Base-by-base conservation (phyloP, 345 rosid genomes). In the Aquilaria sinensis region DNA sequence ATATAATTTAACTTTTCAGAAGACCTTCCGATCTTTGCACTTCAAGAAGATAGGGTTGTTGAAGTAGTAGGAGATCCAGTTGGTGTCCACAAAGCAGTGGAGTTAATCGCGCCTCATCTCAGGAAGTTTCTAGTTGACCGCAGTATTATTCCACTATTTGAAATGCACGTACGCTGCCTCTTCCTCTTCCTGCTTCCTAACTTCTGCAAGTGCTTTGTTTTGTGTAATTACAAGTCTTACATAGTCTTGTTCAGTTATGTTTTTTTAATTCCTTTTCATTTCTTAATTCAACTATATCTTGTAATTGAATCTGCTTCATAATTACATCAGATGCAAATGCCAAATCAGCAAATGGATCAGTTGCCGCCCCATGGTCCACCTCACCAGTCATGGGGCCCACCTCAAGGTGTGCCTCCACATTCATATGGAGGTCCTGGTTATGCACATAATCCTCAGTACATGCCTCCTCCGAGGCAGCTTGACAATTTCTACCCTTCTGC, bases 71-170 rank as follows among this genome's bases (percentile, higher is more conserved):
- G 77, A 31, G 72, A 75, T 6, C 37, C 79, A 53, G 62, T 54
- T 63, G 65, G 67, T 37, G 77, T 78, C 52, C 77, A 72, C 47
- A 69, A 67, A 60, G 82, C 79, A 45, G 62, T 78, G 45, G 75
- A 78, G 55, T 60, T 78, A 48, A 69, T 78, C 56, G 72, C 74
- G 29, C 46, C 65, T 69, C 70, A 72, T 66, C 70, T 78, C 13
- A 51, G 78, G 51, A 74, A 69, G 70, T 78, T 72, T 65, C 59
- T 78, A 30, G 82, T 78, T 60, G 72, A 78, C 50, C 74, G 61
- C 46, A 68, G 72, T 50, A 62, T 74, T 46, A 62, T 74, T 62
- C 69, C 61, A 29, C 51, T 74, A 32, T 71, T 78, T 71, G 81
- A 78, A 68, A 71, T 58, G 58, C 74, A 68, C 6, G 81, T 74